Conservation (phyloP, 345 rosid species). For the Clarkia xantiana region DNA sequence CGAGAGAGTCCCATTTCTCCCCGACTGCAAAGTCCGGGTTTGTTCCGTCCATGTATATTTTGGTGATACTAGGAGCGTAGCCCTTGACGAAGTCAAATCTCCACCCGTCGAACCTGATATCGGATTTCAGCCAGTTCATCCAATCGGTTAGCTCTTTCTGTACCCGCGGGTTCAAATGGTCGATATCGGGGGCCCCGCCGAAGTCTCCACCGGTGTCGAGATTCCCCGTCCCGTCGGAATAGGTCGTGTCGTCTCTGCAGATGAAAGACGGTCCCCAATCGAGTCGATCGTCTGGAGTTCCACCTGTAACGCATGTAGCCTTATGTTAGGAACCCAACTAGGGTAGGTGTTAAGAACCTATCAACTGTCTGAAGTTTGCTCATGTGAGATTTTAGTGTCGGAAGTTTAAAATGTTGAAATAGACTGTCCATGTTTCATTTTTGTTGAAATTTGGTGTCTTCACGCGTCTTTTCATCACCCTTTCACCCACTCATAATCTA, state of each 20-base stretch:
- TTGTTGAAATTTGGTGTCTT: no score
- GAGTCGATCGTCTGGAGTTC: conserved; percentile 57
- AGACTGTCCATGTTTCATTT: no score
- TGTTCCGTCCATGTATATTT: conserved; percentile 34
- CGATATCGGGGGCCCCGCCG: conserved; percentile 61
- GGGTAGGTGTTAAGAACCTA: no score
- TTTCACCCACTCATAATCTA: no score
- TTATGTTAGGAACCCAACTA: no score
- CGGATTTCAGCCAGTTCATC: conserved; percentile 85
- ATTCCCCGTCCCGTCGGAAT: conserved; percentile 56
- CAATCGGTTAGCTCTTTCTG: conserved; percentile 62
- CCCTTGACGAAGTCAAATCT: conserved; percentile 62
- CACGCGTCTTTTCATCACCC: no score
- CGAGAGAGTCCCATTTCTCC: conserved; percentile 57
- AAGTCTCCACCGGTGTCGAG: conserved; percentile 44
- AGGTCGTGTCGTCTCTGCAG: conserved; percentile 34
- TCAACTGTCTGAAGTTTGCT: no score
- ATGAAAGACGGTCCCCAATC: conserved; percentile 81
- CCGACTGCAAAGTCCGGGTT: conserved; percentile 63
- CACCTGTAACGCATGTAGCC: conserved; percentile 5
- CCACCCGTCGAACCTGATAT: conserved; percentile 68
- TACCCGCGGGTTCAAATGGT: conserved; percentile 56
- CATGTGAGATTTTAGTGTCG: no score
- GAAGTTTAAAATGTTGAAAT: no score
- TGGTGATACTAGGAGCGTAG: conserved; percentile 43